Percentiles rank a stretch among this genome's conserved stretches.
phyloP scores from a whole-genome alignment of 164 flowering plant genomes.

The Vitis labrusca region DNA sequence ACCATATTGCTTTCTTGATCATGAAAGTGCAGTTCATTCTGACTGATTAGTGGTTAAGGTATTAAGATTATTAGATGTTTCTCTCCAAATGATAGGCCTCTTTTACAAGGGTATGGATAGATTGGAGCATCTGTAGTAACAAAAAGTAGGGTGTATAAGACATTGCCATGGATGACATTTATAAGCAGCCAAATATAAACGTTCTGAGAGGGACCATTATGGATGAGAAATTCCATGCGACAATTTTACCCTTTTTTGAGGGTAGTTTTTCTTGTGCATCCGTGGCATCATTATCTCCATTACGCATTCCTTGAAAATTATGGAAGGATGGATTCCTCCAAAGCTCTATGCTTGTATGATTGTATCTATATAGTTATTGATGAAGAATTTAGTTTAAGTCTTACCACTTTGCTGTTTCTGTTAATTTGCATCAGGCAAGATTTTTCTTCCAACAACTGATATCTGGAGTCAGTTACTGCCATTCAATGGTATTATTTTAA shows the following conservation, averaged over 20 bases:
- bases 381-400: neutral
- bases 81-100: no score
- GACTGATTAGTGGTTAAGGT: no score
- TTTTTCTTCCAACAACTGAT: constrained; percentile 91
- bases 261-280: neutral
- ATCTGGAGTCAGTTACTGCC: constrained; percentile 96
- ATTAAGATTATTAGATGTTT: no score
- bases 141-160: no score
- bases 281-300: neutral
- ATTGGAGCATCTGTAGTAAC: no score
- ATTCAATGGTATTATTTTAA: constrained; percentile 62
- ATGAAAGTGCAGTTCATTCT: neutral
- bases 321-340: neutral
- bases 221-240: neutral
- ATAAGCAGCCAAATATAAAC: no score
- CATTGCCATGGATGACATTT: no score
- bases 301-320: neutral
- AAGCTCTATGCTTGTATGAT: neutral
- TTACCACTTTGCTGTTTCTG: neutral
- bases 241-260: neutral
- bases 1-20: neutral
- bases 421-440: constrained; percentile 54
- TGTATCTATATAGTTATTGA: neutral
- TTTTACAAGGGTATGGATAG: no score
- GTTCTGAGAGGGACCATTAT: no score